Conservation (phyloP, 2,329 filamentous ascomycete genomes). For the Pestalotiopsis sp. region DNA sequence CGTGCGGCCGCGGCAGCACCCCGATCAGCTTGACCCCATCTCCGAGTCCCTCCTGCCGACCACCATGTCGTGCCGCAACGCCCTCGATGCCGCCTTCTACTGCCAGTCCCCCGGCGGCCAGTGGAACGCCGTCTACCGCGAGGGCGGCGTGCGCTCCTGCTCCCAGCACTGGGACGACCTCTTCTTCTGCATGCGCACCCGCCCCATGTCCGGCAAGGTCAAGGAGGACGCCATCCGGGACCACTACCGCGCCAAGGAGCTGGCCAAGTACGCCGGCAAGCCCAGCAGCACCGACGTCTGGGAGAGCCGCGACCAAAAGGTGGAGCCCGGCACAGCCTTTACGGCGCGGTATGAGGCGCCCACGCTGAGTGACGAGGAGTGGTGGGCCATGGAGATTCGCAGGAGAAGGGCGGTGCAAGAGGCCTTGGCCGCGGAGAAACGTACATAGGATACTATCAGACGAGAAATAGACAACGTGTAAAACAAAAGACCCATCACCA, state of each 20-base stretch:
- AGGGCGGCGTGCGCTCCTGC: slow-evolving; percentile 76
- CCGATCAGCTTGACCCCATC: slow-evolving; percentile 42
- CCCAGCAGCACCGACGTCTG: slow-evolving; percentile 90
- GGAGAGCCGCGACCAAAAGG: slow-evolving; percentile 68
- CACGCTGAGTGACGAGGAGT: slow-evolving; percentile 44
- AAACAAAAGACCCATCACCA: neutral
- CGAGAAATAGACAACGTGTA: neutral
- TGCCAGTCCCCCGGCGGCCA: slow-evolving; percentile 91
- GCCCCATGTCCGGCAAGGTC: slow-evolving; percentile 59
- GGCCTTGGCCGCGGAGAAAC: slow-evolving; percentile 17
- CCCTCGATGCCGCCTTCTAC: slow-evolving; percentile 93
- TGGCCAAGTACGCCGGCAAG: slow-evolving; percentile 64
- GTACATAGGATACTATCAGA: neutral
- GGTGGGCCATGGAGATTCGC: slow-evolving; percentile 37
- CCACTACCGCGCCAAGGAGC: slow-evolving; percentile 68
- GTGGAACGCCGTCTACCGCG: slow-evolving; percentile 88
- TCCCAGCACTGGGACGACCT: slow-evolving; percentile 89
- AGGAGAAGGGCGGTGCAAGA: slow-evolving; percentile 22
- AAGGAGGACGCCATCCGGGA: slow-evolving; percentile 65
- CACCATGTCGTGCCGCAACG: slow-evolving; percentile 83
- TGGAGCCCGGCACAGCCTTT: slow-evolving; percentile 53
- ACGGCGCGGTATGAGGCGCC: slow-evolving; percentile 38
- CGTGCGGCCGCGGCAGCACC: neutral
- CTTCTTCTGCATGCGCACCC: slow-evolving; percentile 95
- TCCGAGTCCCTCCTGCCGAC: slow-evolving; percentile 75